phyloP scores from a whole-genome alignment of 73 alveolate species.

The Uronychia binucleata region DNA sequence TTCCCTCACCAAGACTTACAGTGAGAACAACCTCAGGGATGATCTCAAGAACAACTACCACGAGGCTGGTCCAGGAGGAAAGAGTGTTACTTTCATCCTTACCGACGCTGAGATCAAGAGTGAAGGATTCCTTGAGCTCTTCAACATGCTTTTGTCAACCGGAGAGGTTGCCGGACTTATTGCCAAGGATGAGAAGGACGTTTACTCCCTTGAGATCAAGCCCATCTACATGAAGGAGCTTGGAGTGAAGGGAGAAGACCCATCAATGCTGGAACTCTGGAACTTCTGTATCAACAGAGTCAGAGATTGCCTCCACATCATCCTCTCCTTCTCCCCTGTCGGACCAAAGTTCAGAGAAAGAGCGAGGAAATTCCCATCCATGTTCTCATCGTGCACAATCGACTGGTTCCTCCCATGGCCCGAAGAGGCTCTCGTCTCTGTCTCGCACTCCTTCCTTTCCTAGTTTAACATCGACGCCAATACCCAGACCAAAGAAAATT shows the following conservation, averaged over 20 bases:
- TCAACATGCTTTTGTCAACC: constrained; percentile 96
- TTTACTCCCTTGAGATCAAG: constrained; percentile 89
- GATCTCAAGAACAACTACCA: constrained; percentile 88
- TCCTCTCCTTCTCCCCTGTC: constrained; percentile 99
- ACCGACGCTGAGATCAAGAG: constrained; percentile 99
- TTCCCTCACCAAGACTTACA: constrained; percentile 93
- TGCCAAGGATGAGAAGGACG: constrained; percentile 99
- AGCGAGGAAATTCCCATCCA: constrained; percentile 99
- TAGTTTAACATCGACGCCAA: constrained; percentile 88
- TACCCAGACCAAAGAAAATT: constrained; percentile 87
- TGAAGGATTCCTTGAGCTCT: constrained; percentile 98
- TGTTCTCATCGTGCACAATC: constrained; percentile 98
- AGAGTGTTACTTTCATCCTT: constrained; percentile 95
- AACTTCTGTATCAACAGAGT: constrained; percentile 97
- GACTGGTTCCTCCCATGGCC: constrained; percentile 99
- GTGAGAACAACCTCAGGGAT: constrained; percentile 91
- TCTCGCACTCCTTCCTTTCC: constrained; percentile 92
- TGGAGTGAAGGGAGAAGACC: constrained; percentile 86
- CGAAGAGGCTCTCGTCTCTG: constrained; percentile 99
- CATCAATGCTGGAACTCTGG: constrained; percentile 84
- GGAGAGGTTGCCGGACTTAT: constrained; percentile 99
- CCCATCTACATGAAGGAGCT: constrained; percentile 86
- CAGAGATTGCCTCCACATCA: constrained; percentile 99
- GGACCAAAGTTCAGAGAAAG: constrained; percentile 99
- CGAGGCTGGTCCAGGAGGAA: constrained; percentile 95